phyloP scores from a whole-genome alignment of 169 alveolate species.

The Fabrea salina region DNA sequence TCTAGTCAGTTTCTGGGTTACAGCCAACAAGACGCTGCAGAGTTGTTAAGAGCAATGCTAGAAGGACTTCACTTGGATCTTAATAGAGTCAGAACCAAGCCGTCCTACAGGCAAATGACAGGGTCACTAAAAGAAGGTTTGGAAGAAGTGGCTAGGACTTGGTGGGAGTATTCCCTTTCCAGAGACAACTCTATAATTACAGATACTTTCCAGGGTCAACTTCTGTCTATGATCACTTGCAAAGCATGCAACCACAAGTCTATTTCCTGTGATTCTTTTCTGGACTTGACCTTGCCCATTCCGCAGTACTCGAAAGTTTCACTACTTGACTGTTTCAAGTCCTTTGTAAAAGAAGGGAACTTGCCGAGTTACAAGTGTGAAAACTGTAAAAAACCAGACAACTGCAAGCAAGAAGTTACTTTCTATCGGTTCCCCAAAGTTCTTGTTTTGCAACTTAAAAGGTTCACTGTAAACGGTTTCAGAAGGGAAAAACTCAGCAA shows the following conservation, averaged over 20 bases:
- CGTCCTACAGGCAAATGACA: neutral
- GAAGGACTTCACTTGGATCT: constrained; percentile 9
- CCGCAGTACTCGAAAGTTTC: no score
- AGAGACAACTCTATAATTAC: neutral
- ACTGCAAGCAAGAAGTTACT: neutral
- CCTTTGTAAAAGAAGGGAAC: neutral
- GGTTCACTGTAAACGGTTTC: neutral
- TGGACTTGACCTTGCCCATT: neutral
- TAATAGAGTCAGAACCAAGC: neutral
- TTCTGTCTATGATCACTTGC: neutral
- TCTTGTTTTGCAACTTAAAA: neutral
- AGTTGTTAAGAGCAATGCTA: constrained; percentile 27
- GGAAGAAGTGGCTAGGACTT: neutral
- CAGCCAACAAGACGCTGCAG: constrained; percentile 39
- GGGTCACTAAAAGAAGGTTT: neutral
- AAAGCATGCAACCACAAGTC: neutral
- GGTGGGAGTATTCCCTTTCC: constrained; percentile 2
- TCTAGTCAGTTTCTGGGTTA: constrained; percentile 20
- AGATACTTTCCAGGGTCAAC: neutral
- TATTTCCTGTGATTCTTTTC: neutral
- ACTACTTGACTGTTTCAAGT: no score
- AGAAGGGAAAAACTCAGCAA: neutral
- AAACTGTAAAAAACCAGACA: neutral
- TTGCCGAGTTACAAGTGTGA: neutral
- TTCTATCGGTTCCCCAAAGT: neutral